Evolutionary conservation across 345 rosid species (phyloP).

Genomic region (Gynandropsis gynandra): DNA sequence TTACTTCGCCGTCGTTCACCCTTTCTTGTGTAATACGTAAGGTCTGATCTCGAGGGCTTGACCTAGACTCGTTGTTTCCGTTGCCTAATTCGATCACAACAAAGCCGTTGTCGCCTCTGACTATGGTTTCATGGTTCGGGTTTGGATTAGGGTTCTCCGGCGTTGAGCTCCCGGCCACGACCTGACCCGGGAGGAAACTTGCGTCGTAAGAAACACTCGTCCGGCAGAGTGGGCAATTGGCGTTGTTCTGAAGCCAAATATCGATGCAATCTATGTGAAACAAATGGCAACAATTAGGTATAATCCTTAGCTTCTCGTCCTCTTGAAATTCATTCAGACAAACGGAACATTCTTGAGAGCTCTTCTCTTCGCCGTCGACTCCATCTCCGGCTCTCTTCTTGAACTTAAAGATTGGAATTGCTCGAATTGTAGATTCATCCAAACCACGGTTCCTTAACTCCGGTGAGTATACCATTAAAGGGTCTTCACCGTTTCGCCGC

Average conservation of each 20-base stretch:
- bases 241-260: slow-evolving; percentile 84
- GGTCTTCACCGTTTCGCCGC: slow-evolving; percentile 36
- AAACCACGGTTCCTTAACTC: slow-evolving; percentile 54
- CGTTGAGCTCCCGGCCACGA: slow-evolving; percentile 41
- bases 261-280: slow-evolving; percentile 93
- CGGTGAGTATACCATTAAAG: slow-evolving; percentile 40
- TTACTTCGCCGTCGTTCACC: slow-evolving; percentile 29
- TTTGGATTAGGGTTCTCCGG: slow-evolving; percentile 32
- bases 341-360: slow-evolving; percentile 57
- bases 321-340: slow-evolving; percentile 82
- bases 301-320: slow-evolving; percentile 58
- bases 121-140: slow-evolving; percentile 21
- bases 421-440: slow-evolving; percentile 68
- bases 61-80: slow-evolving; percentile 8
- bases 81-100: slow-evolving; percentile 67
- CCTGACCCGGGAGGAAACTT: slow-evolving; percentile 26
- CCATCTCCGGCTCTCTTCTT: slow-evolving; percentile 34
- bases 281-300: slow-evolving; percentile 73
- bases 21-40: slow-evolving; percentile 41
- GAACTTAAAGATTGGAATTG: slow-evolving; percentile 74
- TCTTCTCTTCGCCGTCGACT: slow-evolving; percentile 24
- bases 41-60: slow-evolving; percentile 18
- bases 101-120: slow-evolving; percentile 49
- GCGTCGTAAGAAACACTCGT: slow-evolving; percentile 49
- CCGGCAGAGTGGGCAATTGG: slow-evolving; percentile 86